Evolutionary conservation across 179 eudicot genomes (phyloP), one percentile per base, ranked within the genome.

Genomic region (Spergularia azorica): DNA sequence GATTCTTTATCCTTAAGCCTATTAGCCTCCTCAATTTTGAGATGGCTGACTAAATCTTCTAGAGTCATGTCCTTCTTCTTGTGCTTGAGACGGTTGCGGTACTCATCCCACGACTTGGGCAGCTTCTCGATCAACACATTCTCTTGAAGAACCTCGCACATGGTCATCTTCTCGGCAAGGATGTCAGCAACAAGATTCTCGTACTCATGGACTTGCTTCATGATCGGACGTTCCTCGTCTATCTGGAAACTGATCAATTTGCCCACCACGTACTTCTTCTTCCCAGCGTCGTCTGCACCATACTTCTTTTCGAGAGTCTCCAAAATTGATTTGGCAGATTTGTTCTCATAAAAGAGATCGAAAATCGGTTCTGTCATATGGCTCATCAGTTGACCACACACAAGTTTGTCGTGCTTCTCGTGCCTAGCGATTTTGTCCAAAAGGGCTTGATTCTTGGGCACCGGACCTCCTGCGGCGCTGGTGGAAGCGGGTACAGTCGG

Each of bases 251-350:
- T 20, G 4, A 67, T 1, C 59, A 39, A 69, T 2, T 69, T 50
- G 3, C 59, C 59, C 3, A 10, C 13, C 14, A 50, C 41, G 32
- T 26, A 26, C 32, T 26, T 26, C 32, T 26, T 26, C 32, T 26
- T 26, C 2, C 32, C 32, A 26, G 72, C 14, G 51, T 50, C 59
- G 5, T 69, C 17, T 0, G 15, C 41, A 8, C 43, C 1, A 14
- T 69, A 50, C 58, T 69, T 50, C 41, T 69, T 69, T 16, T 51
- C 9, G 0, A 69, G 58, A 2, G 32, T 10, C 14, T 69, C 59
- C 59, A 52, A 69, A 41, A 69, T 69, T 10, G 59, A 50, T 15
- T 69, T 69, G 6, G 58, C 8, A 15, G 57, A 67, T 5, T 69
- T 69, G 16, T 69, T 50, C 0, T 2, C 3, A 9, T 0, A 9